Conservation (phyloP, 306 rosid species). For the Prunus fruticosa region DNA sequence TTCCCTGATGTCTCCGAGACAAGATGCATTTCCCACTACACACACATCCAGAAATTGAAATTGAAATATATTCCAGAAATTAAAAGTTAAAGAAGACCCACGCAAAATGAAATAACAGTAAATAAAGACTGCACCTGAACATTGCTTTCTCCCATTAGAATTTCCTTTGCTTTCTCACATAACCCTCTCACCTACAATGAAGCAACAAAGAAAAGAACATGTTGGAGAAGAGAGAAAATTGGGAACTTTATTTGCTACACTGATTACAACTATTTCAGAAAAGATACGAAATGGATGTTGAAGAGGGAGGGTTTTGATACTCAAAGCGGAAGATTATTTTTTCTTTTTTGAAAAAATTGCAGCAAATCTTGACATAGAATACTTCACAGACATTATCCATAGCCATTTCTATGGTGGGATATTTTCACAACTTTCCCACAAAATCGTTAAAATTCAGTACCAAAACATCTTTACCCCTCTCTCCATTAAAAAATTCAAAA, state of each 20-base stretch:
- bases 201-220: constrained; percentile 25
- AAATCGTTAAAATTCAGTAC: background rate
- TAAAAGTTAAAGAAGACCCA: constrained; percentile 6
- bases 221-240: background rate
- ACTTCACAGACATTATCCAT: background rate
- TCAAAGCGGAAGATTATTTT: background rate
- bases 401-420: background rate
- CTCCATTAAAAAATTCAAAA: background rate
- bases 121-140: constrained; percentile 71
- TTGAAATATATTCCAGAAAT: background rate
- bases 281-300: background rate
- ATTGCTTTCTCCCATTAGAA: constrained; percentile 92
- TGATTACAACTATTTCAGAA: background rate
- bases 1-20: too few relatives aligned
- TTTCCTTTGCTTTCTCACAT: constrained; percentile 94
- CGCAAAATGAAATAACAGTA: constrained; percentile 13
- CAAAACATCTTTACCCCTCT: background rate
- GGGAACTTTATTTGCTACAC: background rate
- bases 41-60: constrained; percentile 4
- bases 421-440: background rate
- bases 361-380: background rate
- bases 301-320: background rate
- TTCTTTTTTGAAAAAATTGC: background rate
- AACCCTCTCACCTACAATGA: constrained; percentile 69
- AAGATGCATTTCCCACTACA: constrained; percentile 6